Conservation (phyloP, 257 asterid genomes). For the Hygrophila difformis region DNA sequence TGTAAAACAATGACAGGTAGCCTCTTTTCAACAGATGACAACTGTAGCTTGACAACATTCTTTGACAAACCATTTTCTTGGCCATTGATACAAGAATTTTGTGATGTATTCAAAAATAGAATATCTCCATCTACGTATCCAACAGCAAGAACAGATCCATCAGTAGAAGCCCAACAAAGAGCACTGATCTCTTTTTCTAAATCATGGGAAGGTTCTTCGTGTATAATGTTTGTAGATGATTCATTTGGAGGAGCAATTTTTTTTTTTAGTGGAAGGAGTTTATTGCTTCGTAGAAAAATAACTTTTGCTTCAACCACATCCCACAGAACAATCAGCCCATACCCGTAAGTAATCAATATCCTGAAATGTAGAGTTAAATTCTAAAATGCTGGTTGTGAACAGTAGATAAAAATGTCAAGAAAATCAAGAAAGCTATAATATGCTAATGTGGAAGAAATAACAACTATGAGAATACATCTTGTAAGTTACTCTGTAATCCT, state of each 20-base stretch:
- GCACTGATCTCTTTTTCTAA: conserved; percentile 76
- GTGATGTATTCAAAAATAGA: conserved; percentile 64
- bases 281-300: conserved; percentile 59
- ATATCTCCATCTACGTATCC: conserved; percentile 92
- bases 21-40: conserved; percentile 76
- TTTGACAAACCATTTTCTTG: conserved; percentile 37
- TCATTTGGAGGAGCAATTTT: conserved; percentile 30
- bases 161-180: conserved; percentile 84
- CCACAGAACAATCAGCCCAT: conserved; percentile 84
- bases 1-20: conserved; percentile 78
- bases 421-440: no score
- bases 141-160: conserved; percentile 75
- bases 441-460: no score
- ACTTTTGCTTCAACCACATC: conserved; percentile 53
- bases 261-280: conserved; percentile 54
- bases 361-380: conserved; percentile 32
- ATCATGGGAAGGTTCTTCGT: conserved; percentile 33
- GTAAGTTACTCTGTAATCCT: no score
- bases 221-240: conserved; percentile 22
- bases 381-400: conserved; percentile 14
- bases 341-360: conserved; percentile 71
- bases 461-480: no score
- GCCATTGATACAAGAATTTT: conserved; percentile 29
- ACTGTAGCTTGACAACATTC: conserved; percentile 64
- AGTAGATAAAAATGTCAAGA: conserved; percentile 10